Base-by-base conservation (phyloP, 179 eudicot species). In the Actinidia arguta region DNA sequence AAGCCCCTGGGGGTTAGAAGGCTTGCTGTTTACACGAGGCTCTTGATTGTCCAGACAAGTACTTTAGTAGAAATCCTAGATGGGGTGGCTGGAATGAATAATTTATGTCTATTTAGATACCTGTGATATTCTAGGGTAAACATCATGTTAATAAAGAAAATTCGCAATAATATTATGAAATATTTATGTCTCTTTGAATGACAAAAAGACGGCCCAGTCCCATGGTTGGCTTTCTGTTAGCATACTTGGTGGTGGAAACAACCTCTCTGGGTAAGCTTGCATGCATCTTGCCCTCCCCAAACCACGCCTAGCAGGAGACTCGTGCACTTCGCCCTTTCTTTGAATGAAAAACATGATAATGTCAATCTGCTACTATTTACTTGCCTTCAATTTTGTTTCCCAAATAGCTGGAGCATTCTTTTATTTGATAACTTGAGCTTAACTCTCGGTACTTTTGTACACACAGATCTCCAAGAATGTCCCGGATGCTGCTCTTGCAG, bases 391-490 rank as follows among this genome's bases (percentile, higher is more conserved):
- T 42, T 80, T 52, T 17, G 8, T 17, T 78, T 39, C 9, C 10
- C 39, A 56, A 55, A 58, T 72, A 24, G 39, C 70, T 68, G 47
- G 9, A 0, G 20, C 62, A 46, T 56, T 42, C 9, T 67, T 76
- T 20, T 11, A 39, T 46, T 73, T 61, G 47, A 56, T 4, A 12
- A 42, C n/a, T 61, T 73, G 44, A 17, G 46, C n/a, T 64, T 50
- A 67, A 9, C 64, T 56, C 18, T 0, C 4, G 76, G 22, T 8
- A 54, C 61, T 71, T 58, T 25, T 79, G 75, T 10, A 51, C 55
- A 66, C 17, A 47, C 91, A 96, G 99, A 91, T 94, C 10, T 85
- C 91, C 11, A 93, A 86, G 85, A 86, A 90, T 86, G 92, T 86
- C 75, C 93, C 98, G 0, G 90, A 78, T 75, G 87, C 85, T 56